Conservation (phyloP, 2,329 filamentous ascomycete species). For the Pseudogymnoascus sp. region DNA sequence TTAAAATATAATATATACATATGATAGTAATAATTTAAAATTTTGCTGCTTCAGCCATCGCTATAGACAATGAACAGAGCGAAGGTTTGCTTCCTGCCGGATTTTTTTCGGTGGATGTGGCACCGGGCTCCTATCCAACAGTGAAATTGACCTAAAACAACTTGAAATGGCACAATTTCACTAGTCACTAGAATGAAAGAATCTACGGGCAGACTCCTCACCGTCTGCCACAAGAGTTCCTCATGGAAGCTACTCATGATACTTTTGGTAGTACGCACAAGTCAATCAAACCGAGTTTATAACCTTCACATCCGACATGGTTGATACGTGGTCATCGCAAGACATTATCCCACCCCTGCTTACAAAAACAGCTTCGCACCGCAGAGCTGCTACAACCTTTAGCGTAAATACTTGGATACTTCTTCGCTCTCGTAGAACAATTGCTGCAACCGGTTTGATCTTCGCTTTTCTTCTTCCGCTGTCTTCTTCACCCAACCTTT, state of each 20-base stretch:
- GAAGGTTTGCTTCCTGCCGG: neutral
- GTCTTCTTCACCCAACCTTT: constrained; percentile 49
- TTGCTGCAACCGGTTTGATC: constrained; percentile 55
- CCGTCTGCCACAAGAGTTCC: neutral
- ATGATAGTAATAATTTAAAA: neutral
- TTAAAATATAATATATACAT: neutral
- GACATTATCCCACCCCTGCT: neutral
- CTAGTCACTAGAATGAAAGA: neutral
- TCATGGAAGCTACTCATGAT: neutral
- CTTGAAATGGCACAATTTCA: neutral
- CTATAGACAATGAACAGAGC: neutral
- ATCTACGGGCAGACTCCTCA: neutral
- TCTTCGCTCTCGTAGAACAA: constrained; percentile 72
- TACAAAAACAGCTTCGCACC: neutral
- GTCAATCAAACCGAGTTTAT: neutral
- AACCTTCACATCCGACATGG: neutral
- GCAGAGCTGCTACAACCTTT: neutral
- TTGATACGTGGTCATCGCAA: neutral
- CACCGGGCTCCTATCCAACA: neutral
- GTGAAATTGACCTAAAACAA: neutral
- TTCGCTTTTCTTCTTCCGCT: constrained; percentile 55
- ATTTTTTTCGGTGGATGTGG: neutral
- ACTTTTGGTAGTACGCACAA: neutral
- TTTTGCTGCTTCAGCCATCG: neutral
- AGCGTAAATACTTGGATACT: constrained; percentile 60